Conservation (phyloP, 345 rosid species). For the Melastoma malabathricum region DNA sequence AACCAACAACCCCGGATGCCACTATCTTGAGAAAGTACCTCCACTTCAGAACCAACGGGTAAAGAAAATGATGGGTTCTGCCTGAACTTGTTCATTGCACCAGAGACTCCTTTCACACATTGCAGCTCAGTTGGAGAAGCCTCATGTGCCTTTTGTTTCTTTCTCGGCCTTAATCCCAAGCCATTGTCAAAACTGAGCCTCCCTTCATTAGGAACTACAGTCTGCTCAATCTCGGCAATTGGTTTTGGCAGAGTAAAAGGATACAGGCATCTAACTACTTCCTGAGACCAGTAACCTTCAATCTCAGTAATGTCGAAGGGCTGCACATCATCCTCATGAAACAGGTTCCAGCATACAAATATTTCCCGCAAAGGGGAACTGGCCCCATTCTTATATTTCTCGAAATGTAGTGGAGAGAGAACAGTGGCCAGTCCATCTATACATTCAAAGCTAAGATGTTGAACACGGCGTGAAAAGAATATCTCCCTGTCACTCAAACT, state of each 20-base stretch:
- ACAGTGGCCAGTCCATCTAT: conserved; percentile 78
- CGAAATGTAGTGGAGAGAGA: conserved; percentile 58
- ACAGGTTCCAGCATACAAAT: conserved; percentile 49
- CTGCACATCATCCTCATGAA: conserved; percentile 41
- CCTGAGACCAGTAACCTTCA: conserved; percentile 74
- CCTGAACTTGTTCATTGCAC: conserved; percentile 3
- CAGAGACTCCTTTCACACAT: conserved; percentile 8
- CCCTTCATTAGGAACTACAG: conserved; percentile 5
- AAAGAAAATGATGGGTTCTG: conserved; percentile 11
- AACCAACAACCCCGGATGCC: conserved; percentile 87
- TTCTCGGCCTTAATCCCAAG: conserved; percentile 27
- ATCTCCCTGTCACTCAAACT: conserved; percentile 64
- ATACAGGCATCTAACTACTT: conserved; percentile 27
- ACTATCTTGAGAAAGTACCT: conserved; percentile 72
- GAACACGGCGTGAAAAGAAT: conserved; percentile 69
- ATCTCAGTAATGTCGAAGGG: conserved; percentile 56
- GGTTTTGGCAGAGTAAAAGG: conserved; percentile 14
- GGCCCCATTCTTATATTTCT: conserved; percentile 29
- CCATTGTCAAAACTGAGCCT: conserved; percentile 16
- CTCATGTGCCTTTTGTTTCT: conserved; percentile 27
- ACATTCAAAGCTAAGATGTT: conserved; percentile 81
- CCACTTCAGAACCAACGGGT: conserved; percentile 48
- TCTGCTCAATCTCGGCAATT: conserved; percentile 10
- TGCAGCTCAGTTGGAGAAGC: conserved; percentile 4
- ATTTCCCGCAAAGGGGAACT: conserved; percentile 20